Base-by-base conservation (phyloP, 805 yeast species). In the Suhomyces sp. region DNA sequence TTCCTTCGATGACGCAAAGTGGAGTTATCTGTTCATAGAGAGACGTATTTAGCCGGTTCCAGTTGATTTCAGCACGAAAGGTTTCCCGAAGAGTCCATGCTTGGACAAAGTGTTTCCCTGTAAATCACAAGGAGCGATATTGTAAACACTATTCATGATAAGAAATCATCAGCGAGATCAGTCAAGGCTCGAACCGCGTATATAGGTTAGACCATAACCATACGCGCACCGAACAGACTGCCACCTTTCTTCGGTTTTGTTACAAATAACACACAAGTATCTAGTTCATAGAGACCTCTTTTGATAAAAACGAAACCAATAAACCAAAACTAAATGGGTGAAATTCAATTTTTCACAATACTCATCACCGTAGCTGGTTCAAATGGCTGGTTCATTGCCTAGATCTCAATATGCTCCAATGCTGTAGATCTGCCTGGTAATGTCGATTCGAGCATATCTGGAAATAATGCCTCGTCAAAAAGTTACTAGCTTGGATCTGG, bases 61-160 rank as follows among this genome's bases (percentile, higher is more conserved):
- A 41, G 12, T 10, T 22, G 19, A 41, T 7, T 41, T 13, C 21
- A 12, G 29, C 48, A 33, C 35, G 43, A 46, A 46, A 22, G 48
- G 48, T 46, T 46, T 46, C 37, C n/a, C n/a, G 48, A 33, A n/a
- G 48, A 46, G 48, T 33, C 19, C 19, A 46, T 31, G 48, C 43
- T 21, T 27, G 17, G 21, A n/a, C 15, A 35, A 15, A 31, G n/a
- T 22, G 43, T 29, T 35, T 31, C 29, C 22, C 10, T 31, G 17
- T 31, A 31, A 17, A 27, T 27, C n/a, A 27, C 31, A 3, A 35
- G 21, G 44, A 15, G 4, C 15, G 22, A 41, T 41, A 41, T 21
- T 17, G 41, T 9, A 9, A 27, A 15, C 21, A 17, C 43, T 17
- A 33, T 29, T 46, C 25, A 47, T 47, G 39, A 5, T 40, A 37